phyloP scores from a whole-genome alignment of 2,329 filamentous ascomycete genomes.

The Monosporascus sp. region DNA sequence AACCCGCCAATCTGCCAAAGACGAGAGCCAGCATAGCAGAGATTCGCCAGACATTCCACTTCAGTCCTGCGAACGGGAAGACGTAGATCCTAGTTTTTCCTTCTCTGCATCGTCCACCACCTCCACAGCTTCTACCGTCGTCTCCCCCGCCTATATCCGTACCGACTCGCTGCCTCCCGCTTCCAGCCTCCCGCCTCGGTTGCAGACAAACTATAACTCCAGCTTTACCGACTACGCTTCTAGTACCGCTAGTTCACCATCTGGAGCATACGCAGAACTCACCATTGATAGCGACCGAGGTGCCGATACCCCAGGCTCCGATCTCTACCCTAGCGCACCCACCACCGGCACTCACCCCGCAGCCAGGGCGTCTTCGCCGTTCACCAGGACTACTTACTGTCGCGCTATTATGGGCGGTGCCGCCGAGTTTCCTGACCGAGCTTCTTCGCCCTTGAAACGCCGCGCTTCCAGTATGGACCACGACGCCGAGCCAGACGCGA shows the following conservation, averaged over 20 bases:
- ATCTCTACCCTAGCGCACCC: conserved; percentile 35
- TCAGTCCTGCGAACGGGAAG: conserved; percentile 47
- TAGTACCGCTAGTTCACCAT: conserved; percentile 55
- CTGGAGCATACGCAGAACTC: conserved; percentile 52
- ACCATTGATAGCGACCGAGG: conserved; percentile 52
- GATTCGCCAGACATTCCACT: conserved; percentile 41
- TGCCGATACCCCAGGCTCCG: conserved; percentile 36
- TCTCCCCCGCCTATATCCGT: conserved; percentile 27
- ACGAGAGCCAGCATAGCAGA: conserved; percentile 29
- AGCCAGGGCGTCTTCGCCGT: conserved; percentile 48
- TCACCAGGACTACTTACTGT: conserved; percentile 40
- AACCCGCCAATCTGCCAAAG: conserved; percentile 39
- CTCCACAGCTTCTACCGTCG: conserved; percentile 34
- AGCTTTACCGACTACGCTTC: conserved; percentile 45
- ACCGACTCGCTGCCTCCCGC: conserved; percentile 35
- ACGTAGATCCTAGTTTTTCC: conserved; percentile 43
- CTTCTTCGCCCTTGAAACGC: conserved; percentile 61
- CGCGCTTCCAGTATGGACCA: conserved; percentile 59
- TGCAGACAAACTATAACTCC: conserved; percentile 42
- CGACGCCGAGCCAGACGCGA: conserved; percentile 34
- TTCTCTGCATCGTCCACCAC: conserved; percentile 40
- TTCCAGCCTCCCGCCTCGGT: conserved; percentile 47
- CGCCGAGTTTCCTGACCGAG: conserved; percentile 53
- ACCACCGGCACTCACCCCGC: conserved; percentile 17
- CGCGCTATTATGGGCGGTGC: conserved; percentile 57